Conservation (phyloP, 2,329 filamentous ascomycete genomes). For the Colletotrichum higginsianum region DNA sequence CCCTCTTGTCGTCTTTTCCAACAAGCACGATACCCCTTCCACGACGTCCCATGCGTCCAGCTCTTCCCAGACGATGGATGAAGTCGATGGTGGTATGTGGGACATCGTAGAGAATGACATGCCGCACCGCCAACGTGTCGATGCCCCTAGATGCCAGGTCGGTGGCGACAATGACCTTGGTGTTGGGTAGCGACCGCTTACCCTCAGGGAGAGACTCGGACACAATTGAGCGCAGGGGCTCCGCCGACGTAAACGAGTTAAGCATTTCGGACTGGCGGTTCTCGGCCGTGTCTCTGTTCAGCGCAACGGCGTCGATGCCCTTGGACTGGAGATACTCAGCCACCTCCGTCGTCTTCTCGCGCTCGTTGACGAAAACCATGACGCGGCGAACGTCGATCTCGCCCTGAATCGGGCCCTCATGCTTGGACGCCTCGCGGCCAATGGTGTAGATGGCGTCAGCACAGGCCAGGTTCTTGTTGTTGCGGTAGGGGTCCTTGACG, state of each 20-base stretch:
- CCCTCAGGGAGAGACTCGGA: constrained; percentile 51
- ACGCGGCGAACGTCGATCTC: constrained; percentile 83
- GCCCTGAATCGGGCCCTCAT: constrained; percentile 70
- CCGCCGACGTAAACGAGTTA: constrained; percentile 76
- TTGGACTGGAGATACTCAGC: constrained; percentile 85
- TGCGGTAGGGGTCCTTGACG: constrained; percentile 90
- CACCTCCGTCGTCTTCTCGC: constrained; percentile 87
- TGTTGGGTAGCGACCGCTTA: constrained; percentile 76
- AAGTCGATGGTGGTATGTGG: constrained; percentile 98
- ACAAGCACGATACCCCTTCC: constrained; percentile 92
- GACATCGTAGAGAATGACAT: constrained; percentile 97
- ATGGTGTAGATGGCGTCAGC: constrained; percentile 96
- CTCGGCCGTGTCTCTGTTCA: constrained; percentile 88
- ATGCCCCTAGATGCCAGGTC: constrained; percentile 94
- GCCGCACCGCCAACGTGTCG: constrained; percentile 90
- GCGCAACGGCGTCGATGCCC: constrained; percentile 88
- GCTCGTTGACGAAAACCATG: constrained; percentile 96
- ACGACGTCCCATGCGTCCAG: constrained; percentile 92
- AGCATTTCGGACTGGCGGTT: constrained; percentile 84
- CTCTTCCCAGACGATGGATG: constrained; percentile 93
- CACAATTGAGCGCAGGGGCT: constrained; percentile 55
- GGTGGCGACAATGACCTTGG: constrained; percentile 93
- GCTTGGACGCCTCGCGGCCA: constrained; percentile 78
- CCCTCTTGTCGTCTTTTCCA: constrained; percentile 88
- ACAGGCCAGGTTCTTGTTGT: constrained; percentile 93